These are phyloP conservation scores for Dryas drummondii DNA, from an alignment of 306 rosid genomes.

Conservation along the genomic window DNA sequence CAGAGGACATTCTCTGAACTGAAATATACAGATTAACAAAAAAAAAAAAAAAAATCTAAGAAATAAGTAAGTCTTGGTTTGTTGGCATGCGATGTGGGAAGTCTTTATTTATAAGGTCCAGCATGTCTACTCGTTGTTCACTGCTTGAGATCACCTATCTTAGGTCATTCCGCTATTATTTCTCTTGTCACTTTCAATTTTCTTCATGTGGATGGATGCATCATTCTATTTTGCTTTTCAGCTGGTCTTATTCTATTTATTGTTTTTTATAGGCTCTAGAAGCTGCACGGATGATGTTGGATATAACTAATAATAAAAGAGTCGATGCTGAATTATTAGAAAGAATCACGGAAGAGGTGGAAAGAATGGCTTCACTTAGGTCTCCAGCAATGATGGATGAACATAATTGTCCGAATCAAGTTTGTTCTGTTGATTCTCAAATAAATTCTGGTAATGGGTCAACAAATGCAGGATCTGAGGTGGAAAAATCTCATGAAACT, in stretches of 20 bases:
- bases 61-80: not conserved
- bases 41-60: not conserved
- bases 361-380: constrained; percentile 40
- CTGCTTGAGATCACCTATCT: constrained; percentile 7
- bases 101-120: not conserved
- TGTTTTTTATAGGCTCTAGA: constrained; percentile 69
- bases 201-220: not conserved
- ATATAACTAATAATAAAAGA: constrained; percentile 57
- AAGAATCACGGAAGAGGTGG: constrained; percentile 65
- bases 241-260: constrained; percentile 28
- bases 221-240: constrained; percentile 25
- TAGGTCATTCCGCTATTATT: constrained; percentile 1
- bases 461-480: constrained; percentile 31
- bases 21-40: not conserved
- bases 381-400: constrained; percentile 35
- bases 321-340: constrained; percentile 60
- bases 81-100: not conserved
- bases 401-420: constrained; percentile 18
- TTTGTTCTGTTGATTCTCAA: constrained; percentile 28
- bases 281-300: constrained; percentile 68
- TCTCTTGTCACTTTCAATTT: not conserved
- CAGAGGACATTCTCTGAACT: not conserved
- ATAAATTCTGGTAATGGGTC: constrained; percentile 34
- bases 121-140: not conserved
- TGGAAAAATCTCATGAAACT: constrained; percentile 55